Evolutionary conservation across 1,139 yeast genomes (phyloP), one percentile per base, ranked within the genome.

Genomic region (Geotrichum phurueaensis): DNA sequence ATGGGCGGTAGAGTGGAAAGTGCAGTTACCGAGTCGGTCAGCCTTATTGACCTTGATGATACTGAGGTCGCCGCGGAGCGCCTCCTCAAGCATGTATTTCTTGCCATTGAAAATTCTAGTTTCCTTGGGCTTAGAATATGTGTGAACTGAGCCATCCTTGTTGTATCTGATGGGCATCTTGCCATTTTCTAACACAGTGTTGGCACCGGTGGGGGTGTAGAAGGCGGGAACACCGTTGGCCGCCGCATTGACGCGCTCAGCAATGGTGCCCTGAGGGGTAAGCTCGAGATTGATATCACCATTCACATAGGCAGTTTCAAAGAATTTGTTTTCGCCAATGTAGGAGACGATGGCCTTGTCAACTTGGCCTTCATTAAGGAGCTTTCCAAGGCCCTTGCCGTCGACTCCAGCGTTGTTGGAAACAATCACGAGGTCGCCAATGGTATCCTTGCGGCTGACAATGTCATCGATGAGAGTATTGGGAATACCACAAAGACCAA

Each of bases 341-440:
- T 78, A 80, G 22, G 82, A 78, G 59, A 77, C 76, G 55, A 80
- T 71, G 77, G 80, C 76, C 63, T 76, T 77, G 51, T 73, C 67
- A 61, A 80, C 76, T 67, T 81, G 83, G 31, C 79, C 79, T 13
- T 75, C 68, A 54, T 71, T 75, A 25, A 80, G 68, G 45, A 80
- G 71, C 55, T 75, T 73, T 31, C 79, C 78, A 23, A 80, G 71
- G 1, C 84, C 84, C 36, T 76, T 67, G 22, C 78, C 78, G 57
- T 79, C 81, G n/a, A 78, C 67, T 3, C 83, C 84, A 18, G 81
- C 81, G 66, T 80, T 80, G 69, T 80, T 80, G n/a, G 83, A 79
- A 2, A 78, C 82, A 3, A 78, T 79, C 4, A 81, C 78, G 51
- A 80, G 70, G 56, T 76, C 71, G 15, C 63, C 69, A 54, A 79